Evolutionary conservation across 495 filamentous ascomycete genomes (phyloP).

Genomic region (Podospora bellae-mahoneyi): DNA sequence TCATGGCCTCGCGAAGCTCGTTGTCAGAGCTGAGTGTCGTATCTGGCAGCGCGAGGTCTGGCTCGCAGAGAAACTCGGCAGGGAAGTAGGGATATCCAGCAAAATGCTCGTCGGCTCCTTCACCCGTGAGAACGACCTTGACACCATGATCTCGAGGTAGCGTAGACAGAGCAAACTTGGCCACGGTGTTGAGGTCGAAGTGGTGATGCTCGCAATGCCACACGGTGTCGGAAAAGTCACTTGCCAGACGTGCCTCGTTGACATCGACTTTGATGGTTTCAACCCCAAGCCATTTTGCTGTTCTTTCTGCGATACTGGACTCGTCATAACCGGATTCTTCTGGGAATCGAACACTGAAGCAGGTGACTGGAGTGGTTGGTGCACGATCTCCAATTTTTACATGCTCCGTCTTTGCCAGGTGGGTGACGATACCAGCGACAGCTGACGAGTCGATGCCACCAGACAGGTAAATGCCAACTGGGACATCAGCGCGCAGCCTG

Average conservation of each 20-base stretch:
- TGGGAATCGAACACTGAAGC: slow-evolving; percentile 50
- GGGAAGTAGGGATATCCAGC: slow-evolving; percentile 43
- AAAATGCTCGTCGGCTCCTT: slow-evolving; percentile 55
- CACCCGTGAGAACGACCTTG: slow-evolving; percentile 52
- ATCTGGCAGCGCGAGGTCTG: slow-evolving; percentile 28
- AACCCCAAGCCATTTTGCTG: slow-evolving; percentile 49
- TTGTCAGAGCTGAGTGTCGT: too few relatives aligned
- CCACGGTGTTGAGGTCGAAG: slow-evolving; percentile 47
- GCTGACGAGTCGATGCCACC: too few relatives aligned
- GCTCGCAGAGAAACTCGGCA: slow-evolving; percentile 43
- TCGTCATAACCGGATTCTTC: slow-evolving; percentile 46
- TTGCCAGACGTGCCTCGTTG: slow-evolving; percentile 44
- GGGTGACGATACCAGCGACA: too few relatives aligned
- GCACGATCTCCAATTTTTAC: too few relatives aligned
- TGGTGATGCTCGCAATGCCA: slow-evolving; percentile 48
- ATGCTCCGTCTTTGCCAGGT: too few relatives aligned
- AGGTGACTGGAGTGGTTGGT: slow-evolving; percentile 25
- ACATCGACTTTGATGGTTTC: slow-evolving; percentile 44
- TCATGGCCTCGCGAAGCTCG: too few relatives aligned
- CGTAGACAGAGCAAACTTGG: slow-evolving; percentile 45
- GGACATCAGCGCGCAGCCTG: too few relatives aligned
- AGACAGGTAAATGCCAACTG: too few relatives aligned
- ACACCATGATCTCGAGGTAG: slow-evolving; percentile 41
- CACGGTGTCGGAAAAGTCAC: slow-evolving; percentile 46
- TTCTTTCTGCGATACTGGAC: slow-evolving; percentile 49